Evolutionary conservation across 768 basidiomycete species (phyloP), one percentile per base, ranked within the genome.

Genomic region (Cantharellus cinnabarinus): DNA sequence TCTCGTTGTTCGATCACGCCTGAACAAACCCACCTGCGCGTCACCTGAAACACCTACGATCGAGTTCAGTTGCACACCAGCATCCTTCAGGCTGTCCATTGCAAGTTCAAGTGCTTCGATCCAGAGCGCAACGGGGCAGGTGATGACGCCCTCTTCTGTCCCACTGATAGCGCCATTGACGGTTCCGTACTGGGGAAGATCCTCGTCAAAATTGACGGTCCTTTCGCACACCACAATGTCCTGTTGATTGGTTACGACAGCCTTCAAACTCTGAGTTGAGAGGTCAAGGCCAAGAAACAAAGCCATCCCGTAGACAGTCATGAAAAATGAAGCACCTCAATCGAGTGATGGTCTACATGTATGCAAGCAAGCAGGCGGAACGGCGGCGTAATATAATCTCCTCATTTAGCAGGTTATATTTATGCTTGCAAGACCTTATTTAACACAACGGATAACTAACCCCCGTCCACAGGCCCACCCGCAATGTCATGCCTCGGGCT

Each of bases 241-340:
- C 59, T 79, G 74, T 44, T 79, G 73, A 29, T 76, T 69, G 58
- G 85, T 76, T 55, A 89, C 65, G 44, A 87, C 76, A 0, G 82
- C 86, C 69, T 93, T 87, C 58, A 88, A 74, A 63, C 82, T 81
- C 66, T 94, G 89, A 0, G 89, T 91, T 2, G 85, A 89, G 42
- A 89, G 77, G 69, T 91, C 89, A 58, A 90, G 77, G 10, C 89
- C 89, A 34, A 90, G 80, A 67, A 87, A 89, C 55, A 68, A 66
- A 29, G 64, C 1, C 52, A 54, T 54, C 1, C 29, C 29, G 20
- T 29, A 29, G 20, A 29, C 20, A 29, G 20, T 29, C 20, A 29
- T 29, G 1, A 29, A 29, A 29, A 29, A 29, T 29, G 20, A 29
- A 29, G 20, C 20, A 29, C 20, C 20, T 29, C 20, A 29, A 29